A percentile compares a stretch with the other conserved stretches of the same genome.
Evolutionary conservation across 805 yeast species (phyloP).

Genomic region (Teunomyces stri): DNA sequence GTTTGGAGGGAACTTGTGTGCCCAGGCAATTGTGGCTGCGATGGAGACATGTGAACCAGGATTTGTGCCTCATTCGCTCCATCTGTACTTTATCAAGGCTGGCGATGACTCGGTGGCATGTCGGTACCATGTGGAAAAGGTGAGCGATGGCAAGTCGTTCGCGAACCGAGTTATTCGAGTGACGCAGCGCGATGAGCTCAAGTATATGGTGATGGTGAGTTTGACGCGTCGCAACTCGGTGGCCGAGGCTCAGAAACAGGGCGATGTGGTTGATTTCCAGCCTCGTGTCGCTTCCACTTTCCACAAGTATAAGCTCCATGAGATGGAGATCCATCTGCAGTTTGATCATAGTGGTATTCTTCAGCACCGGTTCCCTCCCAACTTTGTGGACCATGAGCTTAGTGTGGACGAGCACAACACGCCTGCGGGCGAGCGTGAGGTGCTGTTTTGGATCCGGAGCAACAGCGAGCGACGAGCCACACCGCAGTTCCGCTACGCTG

Average conservation of each 20-base stretch:
- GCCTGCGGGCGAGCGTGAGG: slow-evolving; percentile 28
- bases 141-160: slow-evolving; percentile 35
- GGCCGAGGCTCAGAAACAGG: slow-evolving; percentile 7
- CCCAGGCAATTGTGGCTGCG: slow-evolving; percentile 36
- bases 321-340: slow-evolving; percentile 13
- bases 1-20: slow-evolving; percentile 40
- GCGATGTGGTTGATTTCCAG: slow-evolving; percentile 22
- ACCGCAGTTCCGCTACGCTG: slow-evolving; percentile 24
- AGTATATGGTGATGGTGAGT: slow-evolving; percentile 34
- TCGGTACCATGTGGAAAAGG: slow-evolving; percentile 31
- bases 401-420: slow-evolving; percentile 20
- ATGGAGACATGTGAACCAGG: slow-evolving; percentile 24
- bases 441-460: slow-evolving; percentile 32
- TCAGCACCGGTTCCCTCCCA: slow-evolving; percentile 28
- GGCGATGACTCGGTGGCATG: slow-evolving; percentile 31
- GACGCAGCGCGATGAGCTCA: slow-evolving; percentile 27
- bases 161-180: slow-evolving; percentile 33
- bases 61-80: slow-evolving; percentile 42
- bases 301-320: slow-evolving; percentile 20
- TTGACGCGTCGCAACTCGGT: slow-evolving; percentile 31
- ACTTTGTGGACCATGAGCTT: slow-evolving; percentile 20
- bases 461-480: slow-evolving; percentile 15
- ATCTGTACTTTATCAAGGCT: slow-evolving; percentile 38
- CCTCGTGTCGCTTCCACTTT: slow-evolving; percentile 21
- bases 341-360: slow-evolving; percentile 15